Conservation (phyloP, 306 rosid species). For the Cicer bijugum region DNA sequence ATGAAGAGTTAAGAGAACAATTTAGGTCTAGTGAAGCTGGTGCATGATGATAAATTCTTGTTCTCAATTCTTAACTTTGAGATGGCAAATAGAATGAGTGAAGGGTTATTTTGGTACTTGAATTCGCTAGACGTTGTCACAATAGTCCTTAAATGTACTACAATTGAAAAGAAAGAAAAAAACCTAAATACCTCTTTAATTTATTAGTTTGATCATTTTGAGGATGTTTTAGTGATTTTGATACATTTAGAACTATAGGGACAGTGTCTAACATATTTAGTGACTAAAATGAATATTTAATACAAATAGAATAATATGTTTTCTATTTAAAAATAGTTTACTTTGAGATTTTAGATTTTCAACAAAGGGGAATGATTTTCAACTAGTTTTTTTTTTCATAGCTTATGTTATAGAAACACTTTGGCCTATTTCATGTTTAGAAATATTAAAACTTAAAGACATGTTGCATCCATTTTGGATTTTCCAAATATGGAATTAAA, state of each 20-base stretch:
- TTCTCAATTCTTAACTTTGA: neutral
- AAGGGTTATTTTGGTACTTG: too few species aligned
- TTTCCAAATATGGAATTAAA: neutral
- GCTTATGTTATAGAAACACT: neutral
- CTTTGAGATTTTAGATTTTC: neutral
- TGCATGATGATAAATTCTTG: neutral
- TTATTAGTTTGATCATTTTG: too few species aligned
- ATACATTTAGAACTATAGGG: too few species aligned
- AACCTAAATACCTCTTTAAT: too few species aligned
- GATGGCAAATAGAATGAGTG: too few species aligned
- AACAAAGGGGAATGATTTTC: neutral
- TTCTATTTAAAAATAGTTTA: neutral
- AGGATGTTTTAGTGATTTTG: too few species aligned
- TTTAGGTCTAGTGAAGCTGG: neutral
- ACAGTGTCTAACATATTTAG: too few species aligned
- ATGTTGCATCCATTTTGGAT: neutral
- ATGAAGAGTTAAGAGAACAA: constrained; percentile 8
- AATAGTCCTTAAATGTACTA: too few species aligned
- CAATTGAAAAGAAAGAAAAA: too few species aligned
- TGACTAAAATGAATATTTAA: too few species aligned
- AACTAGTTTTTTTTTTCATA: neutral
- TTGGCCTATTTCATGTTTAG: neutral
- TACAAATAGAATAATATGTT: neutral
- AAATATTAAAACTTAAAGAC: neutral
- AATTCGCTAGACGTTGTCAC: too few species aligned